Evolutionary conservation across 257 asterid species (phyloP), one percentile per base, ranked within the genome.

Genomic region (Jacaranda mimosifolia): DNA sequence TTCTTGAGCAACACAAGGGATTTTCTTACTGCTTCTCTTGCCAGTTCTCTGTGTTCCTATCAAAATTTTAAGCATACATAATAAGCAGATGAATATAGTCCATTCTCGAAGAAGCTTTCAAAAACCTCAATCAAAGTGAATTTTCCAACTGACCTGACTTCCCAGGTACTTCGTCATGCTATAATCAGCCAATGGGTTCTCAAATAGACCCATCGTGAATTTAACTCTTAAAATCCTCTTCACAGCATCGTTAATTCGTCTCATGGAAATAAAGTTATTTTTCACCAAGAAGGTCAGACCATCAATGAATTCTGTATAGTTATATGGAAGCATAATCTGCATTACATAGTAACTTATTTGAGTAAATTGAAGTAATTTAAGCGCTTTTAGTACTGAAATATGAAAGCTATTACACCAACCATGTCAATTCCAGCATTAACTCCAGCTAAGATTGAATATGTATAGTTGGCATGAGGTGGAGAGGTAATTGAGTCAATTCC

Each of bases 401-500:
- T 17, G 12, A 17, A 7, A 18, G 5, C 13, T 32, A 5, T 46
- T 59, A 36, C 40, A 71, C 86, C 9, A 18, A 84, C 91, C 93
- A 89, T 89, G 78, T 89, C 93, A 26, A 26, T 26, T 26, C 32
- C 32, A 26, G 32, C 32, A 26, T 26, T 26, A 26, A 26, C 32
- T 26, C 93, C 93, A 13, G 93, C 93, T 56, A 79, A 57, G 13
- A 89, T 81, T 0, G 93, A 89, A 52, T 89, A 86, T 0, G 91
- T 83, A 48, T 89, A 87, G 45, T 89, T 87, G 8, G 74, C 83
- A 18, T 82, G 88, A 14, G 83, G 64, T 0, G 93, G 89, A 45
- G 85, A 63, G 32, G 91, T 87, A 43, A 89, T 85, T 53, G 80
- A 52, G 51, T 89, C 82, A 12, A 89, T 70, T 26, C 32, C 32